phyloP scores from a whole-genome alignment of 352 stramenopile genomes.

The Phytophthora cactorum region DNA sequence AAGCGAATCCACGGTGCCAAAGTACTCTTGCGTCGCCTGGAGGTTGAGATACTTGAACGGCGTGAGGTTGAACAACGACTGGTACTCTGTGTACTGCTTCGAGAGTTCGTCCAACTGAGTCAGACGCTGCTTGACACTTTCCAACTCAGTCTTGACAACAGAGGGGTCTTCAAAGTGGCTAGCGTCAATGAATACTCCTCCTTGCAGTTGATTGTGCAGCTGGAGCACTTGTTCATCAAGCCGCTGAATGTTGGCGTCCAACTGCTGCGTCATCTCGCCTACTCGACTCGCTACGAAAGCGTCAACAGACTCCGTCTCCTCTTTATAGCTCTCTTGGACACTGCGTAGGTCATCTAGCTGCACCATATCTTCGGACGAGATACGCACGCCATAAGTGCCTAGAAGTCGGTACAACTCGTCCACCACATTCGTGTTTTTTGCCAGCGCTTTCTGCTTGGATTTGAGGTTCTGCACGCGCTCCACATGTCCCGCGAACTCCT shows the following conservation, averaged over 20 bases:
- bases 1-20: conserved; percentile 80
- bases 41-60: conserved; percentile 92
- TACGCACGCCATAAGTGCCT: conserved; percentile 90
- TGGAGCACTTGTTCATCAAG: conserved; percentile 93
- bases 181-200: conserved; percentile 89
- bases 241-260: conserved; percentile 93
- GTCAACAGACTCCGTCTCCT: conserved; percentile 88
- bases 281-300: conserved; percentile 87
- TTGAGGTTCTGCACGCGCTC: conserved; percentile 81
- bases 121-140: conserved; percentile 83
- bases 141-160: conserved; percentile 81
- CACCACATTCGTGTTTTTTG: conserved; percentile 90
- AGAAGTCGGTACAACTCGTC: conserved; percentile 95
- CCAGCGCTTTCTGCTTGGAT: conserved; percentile 77
- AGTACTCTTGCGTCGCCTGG: conserved; percentile 88
- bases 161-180: conserved; percentile 87
- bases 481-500: conserved; percentile 92
- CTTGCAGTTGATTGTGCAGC: conserved; percentile 81
- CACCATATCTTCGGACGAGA: conserved; percentile 94
- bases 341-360: conserved; percentile 90
- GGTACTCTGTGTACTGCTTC: conserved; percentile 93
- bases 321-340: conserved; percentile 88
- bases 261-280: conserved; percentile 91
- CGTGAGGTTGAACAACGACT: conserved; percentile 91
- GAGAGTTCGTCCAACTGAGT: conserved; percentile 87